These are phyloP conservation scores for Cylindrotheca closterium DNA, from an alignment of 108 stramenopile genomes.

Conservation along the genomic window DNA sequence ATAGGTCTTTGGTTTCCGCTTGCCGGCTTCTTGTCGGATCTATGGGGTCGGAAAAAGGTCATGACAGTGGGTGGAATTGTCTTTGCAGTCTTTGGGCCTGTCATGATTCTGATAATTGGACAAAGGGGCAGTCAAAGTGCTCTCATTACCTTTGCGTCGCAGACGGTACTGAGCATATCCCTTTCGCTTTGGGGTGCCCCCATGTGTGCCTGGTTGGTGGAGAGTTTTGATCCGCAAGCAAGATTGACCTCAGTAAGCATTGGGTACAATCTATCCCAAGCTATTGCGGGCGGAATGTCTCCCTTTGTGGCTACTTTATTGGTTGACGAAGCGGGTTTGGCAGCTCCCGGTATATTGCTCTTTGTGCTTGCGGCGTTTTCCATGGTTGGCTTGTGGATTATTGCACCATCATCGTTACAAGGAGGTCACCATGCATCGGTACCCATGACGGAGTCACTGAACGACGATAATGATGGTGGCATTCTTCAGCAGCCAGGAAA, in stretches of 20 bases:
- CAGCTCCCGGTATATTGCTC: conserved; percentile 51
- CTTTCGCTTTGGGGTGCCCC: conserved; percentile 75
- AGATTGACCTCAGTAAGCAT: conserved; percentile 70
- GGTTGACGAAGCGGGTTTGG: conserved; percentile 34
- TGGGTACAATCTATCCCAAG: conserved; percentile 79
- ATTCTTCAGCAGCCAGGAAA: too few species aligned
- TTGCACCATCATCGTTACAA: conserved; percentile 27
- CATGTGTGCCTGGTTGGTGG: conserved; percentile 79
- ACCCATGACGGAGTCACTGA: not conserved
- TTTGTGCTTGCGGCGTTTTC: conserved; percentile 38
- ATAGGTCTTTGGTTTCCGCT: conserved; percentile 42
- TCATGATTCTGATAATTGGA: conserved; percentile 42
- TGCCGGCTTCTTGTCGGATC: conserved; percentile 56
- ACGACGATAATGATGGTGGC: not conserved
- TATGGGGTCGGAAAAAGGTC: conserved; percentile 39
- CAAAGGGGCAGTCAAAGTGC: conserved; percentile 8
- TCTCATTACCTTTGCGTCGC: conserved; percentile 44
- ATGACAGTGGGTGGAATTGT: conserved; percentile 60
- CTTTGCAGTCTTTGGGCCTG: conserved; percentile 35
- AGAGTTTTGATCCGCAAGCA: conserved; percentile 60
- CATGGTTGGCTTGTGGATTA: conserved; percentile 45
- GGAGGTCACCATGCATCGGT: not conserved
- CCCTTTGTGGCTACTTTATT: conserved; percentile 59
- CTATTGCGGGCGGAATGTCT: conserved; percentile 46
- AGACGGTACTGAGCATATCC: conserved; percentile 48